Conservation (phyloP, 441 rosid species). For the Raphanus hybrid region DNA sequence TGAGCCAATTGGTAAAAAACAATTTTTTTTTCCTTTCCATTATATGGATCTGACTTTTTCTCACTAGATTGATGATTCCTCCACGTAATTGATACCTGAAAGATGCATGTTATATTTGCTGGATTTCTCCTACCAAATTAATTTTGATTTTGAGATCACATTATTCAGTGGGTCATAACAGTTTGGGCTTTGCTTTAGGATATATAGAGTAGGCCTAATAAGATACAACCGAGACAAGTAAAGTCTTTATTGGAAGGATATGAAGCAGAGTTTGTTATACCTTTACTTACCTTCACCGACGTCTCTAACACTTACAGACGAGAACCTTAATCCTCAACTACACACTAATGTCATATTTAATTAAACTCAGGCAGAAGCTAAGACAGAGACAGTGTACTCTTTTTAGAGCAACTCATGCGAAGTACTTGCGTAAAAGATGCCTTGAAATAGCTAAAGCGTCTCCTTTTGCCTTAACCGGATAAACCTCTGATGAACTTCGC, state of each 20-base stretch:
- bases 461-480: conserved; percentile 68
- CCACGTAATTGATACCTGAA: too few species aligned
- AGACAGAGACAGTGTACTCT: conserved; percentile 39
- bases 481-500: conserved; percentile 50
- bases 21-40: too few species aligned
- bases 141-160: background rate
- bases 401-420: conserved; percentile 38
- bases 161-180: background rate
- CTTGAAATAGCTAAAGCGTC: conserved; percentile 67
- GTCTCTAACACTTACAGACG: conserved; percentile 52
- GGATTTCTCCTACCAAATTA: too few species aligned
- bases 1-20: too few species aligned
- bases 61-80: too few species aligned
- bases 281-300: conserved; percentile 66
- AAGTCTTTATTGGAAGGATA: background rate
- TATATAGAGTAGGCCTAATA: background rate
- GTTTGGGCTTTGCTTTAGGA: background rate
- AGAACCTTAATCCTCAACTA: conserved; percentile 56
- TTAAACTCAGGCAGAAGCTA: conserved; percentile 66
- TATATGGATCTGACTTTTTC: too few species aligned
- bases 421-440: conserved; percentile 60
- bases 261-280: conserved; percentile 57
- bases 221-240: conserved; percentile 53
- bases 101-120: too few species aligned
- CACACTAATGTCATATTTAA: conserved; percentile 68